Conservation (phyloP, 2,329 filamentous ascomycete genomes). For the Pyrenochaeta sp. region DNA sequence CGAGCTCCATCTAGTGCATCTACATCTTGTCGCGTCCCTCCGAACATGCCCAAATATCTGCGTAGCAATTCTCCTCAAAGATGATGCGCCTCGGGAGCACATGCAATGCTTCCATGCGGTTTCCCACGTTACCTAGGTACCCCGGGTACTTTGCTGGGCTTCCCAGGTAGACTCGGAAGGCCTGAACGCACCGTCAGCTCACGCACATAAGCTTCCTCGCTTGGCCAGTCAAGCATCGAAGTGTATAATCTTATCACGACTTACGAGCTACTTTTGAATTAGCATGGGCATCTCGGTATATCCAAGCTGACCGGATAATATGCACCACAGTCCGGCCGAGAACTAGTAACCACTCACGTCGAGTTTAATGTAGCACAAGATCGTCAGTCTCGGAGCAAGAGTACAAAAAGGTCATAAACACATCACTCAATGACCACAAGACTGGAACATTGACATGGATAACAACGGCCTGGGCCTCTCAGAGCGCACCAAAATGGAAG, state of each 20-base stretch:
- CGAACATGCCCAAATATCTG: no score
- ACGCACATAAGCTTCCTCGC: slow-evolving; percentile 21
- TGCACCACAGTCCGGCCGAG: not conserved
- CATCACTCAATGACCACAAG: slow-evolving; percentile 4
- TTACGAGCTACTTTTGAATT: slow-evolving; percentile 5
- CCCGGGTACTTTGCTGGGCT: no score
- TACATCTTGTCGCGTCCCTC: no score
- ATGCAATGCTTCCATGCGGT: no score
- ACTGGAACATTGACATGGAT: slow-evolving; percentile 4
- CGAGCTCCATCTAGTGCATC: no score
- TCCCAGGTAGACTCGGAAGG: not conserved
- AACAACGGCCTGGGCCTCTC: not conserved
- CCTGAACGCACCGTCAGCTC: slow-evolving; percentile 27
- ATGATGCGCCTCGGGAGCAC: no score
- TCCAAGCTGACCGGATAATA: slow-evolving; percentile 12
- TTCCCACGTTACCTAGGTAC: no score
- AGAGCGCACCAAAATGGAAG: slow-evolving; percentile 4
- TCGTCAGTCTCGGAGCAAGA: slow-evolving; percentile 16
- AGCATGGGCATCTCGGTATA: not conserved
- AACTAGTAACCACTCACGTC: slow-evolving; percentile 14
- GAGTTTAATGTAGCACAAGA: slow-evolving; percentile 19
- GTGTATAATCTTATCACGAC: slow-evolving; percentile 5
- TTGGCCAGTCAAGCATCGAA: slow-evolving; percentile 25
- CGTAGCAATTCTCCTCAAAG: no score
- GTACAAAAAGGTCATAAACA: slow-evolving; percentile 14